phyloP scores from a whole-genome alignment of 2,329 filamentous ascomycete species.

The Fusarium duplospermum region DNA sequence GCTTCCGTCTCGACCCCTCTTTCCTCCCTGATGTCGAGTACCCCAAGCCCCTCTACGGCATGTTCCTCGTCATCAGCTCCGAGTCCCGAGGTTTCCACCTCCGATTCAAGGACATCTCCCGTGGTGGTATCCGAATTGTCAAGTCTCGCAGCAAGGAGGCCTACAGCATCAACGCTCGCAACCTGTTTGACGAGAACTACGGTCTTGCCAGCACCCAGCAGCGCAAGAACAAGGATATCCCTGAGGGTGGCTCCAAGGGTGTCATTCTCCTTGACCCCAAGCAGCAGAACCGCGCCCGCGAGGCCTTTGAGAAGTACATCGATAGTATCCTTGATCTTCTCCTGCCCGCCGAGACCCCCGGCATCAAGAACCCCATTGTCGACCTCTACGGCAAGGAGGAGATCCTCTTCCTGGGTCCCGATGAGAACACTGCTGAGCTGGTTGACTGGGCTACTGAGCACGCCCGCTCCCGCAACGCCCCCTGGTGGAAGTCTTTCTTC shows the following conservation, averaged over 20 bases:
- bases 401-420: constrained; percentile 98
- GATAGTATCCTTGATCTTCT: constrained; percentile 97
- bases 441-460: constrained; percentile 99
- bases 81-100: constrained; percentile 98
- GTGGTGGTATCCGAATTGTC: constrained; percentile 97
- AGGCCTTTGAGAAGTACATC: constrained; percentile 99
- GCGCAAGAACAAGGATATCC: constrained; percentile 99
- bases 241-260: constrained; percentile 97
- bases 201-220: constrained; percentile 98
- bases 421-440: constrained; percentile 97
- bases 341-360: constrained; percentile 87
- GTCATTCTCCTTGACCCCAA: constrained; percentile 94
- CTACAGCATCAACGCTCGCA: constrained; percentile 95
- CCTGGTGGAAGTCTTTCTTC: constrained; percentile 99
- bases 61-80: constrained; percentile 98
- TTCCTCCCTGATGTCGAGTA: constrained; percentile 96
- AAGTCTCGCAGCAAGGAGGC: constrained; percentile 97
- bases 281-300: constrained; percentile 91
- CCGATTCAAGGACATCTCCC: constrained; percentile 95
- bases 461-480: constrained; percentile 85
- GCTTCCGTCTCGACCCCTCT: constrained; percentile 89
- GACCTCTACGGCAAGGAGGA: constrained; percentile 95
- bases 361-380: constrained; percentile 98
- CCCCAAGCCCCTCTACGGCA: constrained; percentile 91
- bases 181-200: constrained; percentile 98